Evolutionary conservation across 768 basidiomycete species (phyloP).

Genomic region (Termitomyces bulborhizus): DNA sequence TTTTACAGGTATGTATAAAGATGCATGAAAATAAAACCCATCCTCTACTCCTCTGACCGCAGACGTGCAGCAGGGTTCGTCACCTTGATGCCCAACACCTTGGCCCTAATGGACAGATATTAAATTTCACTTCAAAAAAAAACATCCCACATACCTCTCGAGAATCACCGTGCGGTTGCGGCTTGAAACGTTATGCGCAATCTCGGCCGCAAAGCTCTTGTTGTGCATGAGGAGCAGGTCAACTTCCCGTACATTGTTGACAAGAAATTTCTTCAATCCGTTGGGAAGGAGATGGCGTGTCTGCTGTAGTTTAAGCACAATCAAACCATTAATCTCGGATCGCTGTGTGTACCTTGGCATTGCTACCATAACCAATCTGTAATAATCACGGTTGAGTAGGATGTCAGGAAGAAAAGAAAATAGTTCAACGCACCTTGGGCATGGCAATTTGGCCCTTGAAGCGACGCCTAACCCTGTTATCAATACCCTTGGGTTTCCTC

Average conservation of each 20-base stretch:
- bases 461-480: slow-evolving; percentile 93
- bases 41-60: slow-evolving; percentile 85
- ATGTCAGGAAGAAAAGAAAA: background rate
- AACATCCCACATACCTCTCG: slow-evolving; percentile 54
- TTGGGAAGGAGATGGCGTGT: slow-evolving; percentile 95
- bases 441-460: slow-evolving; percentile 95
- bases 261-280: slow-evolving; percentile 93
- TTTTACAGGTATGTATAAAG: slow-evolving; percentile 40
- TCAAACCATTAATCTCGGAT: slow-evolving; percentile 40
- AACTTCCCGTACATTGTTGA: slow-evolving; percentile 89
- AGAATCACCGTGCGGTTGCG: slow-evolving; percentile 90
- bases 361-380: slow-evolving; percentile 85
- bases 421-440: slow-evolving; percentile 70
- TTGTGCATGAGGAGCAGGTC: slow-evolving; percentile 98
- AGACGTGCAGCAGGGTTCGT: slow-evolving; percentile 90
- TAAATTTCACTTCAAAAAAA: too few species aligned
- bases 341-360: slow-evolving; percentile 59
- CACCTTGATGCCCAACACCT: slow-evolving; percentile 85
- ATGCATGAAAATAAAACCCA: slow-evolving; percentile 31
- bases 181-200: slow-evolving; percentile 94
- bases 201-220: slow-evolving; percentile 92
- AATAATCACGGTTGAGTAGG: background rate
- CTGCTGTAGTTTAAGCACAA: slow-evolving; percentile 25
- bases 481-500: slow-evolving; percentile 99
- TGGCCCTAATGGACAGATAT: slow-evolving; percentile 46